phyloP scores from a whole-genome alignment of 2,329 filamentous ascomycete species.

The Davidsoniella eucalypti region DNA sequence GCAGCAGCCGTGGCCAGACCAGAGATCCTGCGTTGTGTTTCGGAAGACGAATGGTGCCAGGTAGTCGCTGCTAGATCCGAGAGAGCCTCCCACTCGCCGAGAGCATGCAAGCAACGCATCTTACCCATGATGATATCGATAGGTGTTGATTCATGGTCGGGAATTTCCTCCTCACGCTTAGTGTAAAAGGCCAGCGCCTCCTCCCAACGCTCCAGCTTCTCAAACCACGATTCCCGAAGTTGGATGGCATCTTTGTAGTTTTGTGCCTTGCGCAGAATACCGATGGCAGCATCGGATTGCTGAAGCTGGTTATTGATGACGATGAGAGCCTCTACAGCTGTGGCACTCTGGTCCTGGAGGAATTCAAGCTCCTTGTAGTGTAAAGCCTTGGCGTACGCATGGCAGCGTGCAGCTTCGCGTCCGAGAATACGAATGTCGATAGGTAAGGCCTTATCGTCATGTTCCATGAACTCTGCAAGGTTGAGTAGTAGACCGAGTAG shows the following conservation, averaged over 20 bases:
- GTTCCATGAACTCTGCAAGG: conserved; percentile 98
- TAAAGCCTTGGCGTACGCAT: conserved; percentile 93
- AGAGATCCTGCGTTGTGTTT: conserved; percentile 80
- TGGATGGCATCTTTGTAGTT: conserved; percentile 86
- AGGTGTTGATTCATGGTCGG: conserved; percentile 36
- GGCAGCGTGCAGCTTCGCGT: conserved; percentile 87
- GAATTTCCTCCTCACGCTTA: conserved; percentile 36
- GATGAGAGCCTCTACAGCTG: conserved; percentile 90
- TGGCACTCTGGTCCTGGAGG: conserved; percentile 88
- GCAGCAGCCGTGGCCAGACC: conserved; percentile 88
- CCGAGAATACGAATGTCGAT: conserved; percentile 94
- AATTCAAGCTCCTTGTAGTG: conserved; percentile 99
- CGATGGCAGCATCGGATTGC: conserved; percentile 95
- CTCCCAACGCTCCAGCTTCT: conserved; percentile 96
- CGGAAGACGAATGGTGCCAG: conserved; percentile 76
- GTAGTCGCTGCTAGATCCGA: conserved; percentile 80
- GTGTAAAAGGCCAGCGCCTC: conserved; percentile 88
- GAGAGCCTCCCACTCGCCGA: conserved; percentile 93
- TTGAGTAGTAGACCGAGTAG: conserved; percentile 88
- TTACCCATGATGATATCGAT: conserved; percentile 98
- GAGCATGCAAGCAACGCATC: conserved; percentile 92
- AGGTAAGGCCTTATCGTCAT: conserved; percentile 93
- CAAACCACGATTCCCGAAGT: conserved; percentile 95
- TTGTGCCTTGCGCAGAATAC: conserved; percentile 90
- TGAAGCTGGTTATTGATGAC: conserved; percentile 99